Conservation (phyloP, 129 eudicot genomes). For the Apium graveolens region DNA sequence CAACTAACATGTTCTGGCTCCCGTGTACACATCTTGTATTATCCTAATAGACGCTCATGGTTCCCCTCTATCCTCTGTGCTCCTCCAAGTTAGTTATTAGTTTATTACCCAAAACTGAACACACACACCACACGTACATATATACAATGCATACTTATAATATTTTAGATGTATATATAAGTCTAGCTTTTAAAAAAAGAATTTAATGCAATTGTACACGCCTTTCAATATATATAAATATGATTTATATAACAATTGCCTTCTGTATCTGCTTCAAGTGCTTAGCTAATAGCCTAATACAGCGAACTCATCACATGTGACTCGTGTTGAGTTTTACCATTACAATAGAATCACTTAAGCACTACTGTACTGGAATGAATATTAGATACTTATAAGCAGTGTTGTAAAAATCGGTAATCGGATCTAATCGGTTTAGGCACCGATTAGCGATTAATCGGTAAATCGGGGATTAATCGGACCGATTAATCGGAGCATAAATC, state of each 20-base stretch:
- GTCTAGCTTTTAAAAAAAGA: background rate
- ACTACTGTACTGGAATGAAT: too few species aligned
- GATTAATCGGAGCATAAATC: too few species aligned
- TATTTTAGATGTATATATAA: too few species aligned
- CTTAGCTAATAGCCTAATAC: too few species aligned
- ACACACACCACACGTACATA: background rate
- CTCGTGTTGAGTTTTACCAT: background rate
- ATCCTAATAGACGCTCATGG: background rate
- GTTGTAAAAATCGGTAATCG: too few species aligned
- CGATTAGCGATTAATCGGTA: too few species aligned
- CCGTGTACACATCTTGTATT: background rate
- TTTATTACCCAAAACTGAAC: background rate
- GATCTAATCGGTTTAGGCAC: too few species aligned
- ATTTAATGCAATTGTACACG: background rate
- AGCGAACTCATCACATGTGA: background rate
- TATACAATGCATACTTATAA: too few species aligned
- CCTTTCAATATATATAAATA: too few species aligned
- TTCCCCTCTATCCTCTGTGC: background rate
- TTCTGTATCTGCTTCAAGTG: too few species aligned
- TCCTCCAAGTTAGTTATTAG: background rate
- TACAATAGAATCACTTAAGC: background rate
- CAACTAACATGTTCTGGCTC: background rate
- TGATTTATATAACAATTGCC: background rate
- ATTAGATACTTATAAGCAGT: too few species aligned
- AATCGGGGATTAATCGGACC: too few species aligned